Percentiles rank a stretch among this genome's conserved stretches.
These are phyloP conservation scores for Ustilago nuda DNA, from an alignment of 1,284 basidiomycete species.

Conservation along the genomic window DNA sequence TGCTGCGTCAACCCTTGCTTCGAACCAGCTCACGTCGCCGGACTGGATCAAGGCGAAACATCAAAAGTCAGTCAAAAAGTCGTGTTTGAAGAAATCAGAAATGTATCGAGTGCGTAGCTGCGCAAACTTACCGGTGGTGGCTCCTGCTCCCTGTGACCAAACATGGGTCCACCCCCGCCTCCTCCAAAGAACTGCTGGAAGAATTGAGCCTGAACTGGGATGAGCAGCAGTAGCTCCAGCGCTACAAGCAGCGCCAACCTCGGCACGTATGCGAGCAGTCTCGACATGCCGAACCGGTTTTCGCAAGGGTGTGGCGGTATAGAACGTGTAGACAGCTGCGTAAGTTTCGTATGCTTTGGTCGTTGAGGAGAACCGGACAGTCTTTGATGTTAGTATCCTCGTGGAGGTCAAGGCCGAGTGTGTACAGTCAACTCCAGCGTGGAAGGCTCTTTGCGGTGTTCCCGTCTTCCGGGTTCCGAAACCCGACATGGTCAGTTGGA, in stretches of 20 bases:
- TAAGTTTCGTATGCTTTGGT: neutral
- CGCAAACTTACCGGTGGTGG: constrained; percentile 53
- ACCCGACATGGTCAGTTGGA: constrained; percentile 14
- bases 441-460: constrained; percentile 13
- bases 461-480: constrained; percentile 19
- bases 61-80: neutral
- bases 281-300: neutral
- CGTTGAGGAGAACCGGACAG: neutral
- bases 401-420: neutral
- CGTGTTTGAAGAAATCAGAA: neutral
- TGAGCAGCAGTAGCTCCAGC: constrained; percentile 21
- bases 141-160: constrained; percentile 52
- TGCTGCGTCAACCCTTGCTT: constrained; percentile 59
- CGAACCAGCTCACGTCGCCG: constrained; percentile 60
- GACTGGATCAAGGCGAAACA: constrained; percentile 7
- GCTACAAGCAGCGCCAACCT: constrained; percentile 14
- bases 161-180: constrained; percentile 35
- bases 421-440: constrained; percentile 15
- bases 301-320: neutral
- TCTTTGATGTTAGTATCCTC: neutral
- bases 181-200: constrained; percentile 60
- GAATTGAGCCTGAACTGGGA: constrained; percentile 45
- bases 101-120: neutral
- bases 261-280: neutral
- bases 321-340: neutral